Evolutionary conservation across 164 flowering plant genomes (phyloP), one percentile per base, ranked within the genome.

Genomic region (Vitis rotundifolia): DNA sequence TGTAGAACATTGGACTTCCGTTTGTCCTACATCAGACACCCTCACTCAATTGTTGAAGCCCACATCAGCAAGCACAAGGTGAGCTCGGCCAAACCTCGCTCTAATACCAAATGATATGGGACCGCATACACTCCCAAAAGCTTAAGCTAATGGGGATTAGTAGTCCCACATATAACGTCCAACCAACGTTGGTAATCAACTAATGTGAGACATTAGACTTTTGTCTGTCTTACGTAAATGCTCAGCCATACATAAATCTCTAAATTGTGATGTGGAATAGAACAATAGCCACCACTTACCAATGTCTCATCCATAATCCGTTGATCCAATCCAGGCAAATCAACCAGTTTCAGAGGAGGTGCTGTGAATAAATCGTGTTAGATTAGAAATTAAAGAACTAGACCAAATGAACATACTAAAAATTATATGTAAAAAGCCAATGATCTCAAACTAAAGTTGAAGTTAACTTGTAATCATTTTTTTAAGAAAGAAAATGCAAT

Each of bases 271-370:
- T 37, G 26, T 22, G 49, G 22, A 64, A 60, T 57, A 49, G 12
- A 64, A 26, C 50, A 61, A 50, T 22, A 70, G 51, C 48, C 53
- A 62, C 58, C 61, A 80, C 95, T 82, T 71, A 96, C 99, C 90
- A 92, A 10, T 52, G 98, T 80, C 56, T 91, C 97, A 80, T 91
- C 98, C 82, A 89, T 76, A 67, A 84, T 87, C 68, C 97, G 84
- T 73, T 96, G 98, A 77, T 96, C 99, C 79, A 92, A 76, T 62
- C 99, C 99, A 76, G 99, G 99, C 57, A 96, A 84, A 84, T 96
- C 99, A 73, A 89, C 77, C 81, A 96, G 78, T 75, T 96, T 96
- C 69, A 96, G 77, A 11, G 99, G 89, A 8, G 97, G 99, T 68
- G 97, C 99, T 96, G 94, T 11, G 28, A 66, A 74, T n/a, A 67